Evolutionary conservation across 2,329 filamentous ascomycete species (phyloP).

Genomic region (Tolypocladium paradoxum): DNA sequence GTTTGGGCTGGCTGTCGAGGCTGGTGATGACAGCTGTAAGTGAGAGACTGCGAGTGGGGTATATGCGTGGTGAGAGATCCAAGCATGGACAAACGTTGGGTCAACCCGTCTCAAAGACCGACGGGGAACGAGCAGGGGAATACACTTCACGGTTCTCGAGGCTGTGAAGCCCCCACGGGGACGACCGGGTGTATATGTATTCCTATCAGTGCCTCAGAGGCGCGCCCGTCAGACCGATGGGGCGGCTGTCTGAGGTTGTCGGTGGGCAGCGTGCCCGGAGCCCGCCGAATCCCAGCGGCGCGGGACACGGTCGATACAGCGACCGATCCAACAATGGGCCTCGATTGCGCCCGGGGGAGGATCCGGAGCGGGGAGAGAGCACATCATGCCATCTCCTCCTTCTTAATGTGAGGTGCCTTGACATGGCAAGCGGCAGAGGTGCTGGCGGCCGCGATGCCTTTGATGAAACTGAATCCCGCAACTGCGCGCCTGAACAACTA

Average conservation of each 20-base stretch:
- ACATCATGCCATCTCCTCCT: not conserved
- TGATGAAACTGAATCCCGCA: not conserved
- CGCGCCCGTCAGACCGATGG: not conserved
- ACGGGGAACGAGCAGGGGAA: not conserved
- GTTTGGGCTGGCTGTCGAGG: no score
- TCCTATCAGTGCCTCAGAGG: not conserved
- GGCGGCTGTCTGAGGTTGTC: not conserved
- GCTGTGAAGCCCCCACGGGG: not conserved
- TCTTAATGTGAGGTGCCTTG: not conserved
- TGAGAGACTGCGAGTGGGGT: not conserved
- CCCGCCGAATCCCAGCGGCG: constrained; percentile 16
- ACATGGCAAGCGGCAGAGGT: not conserved
- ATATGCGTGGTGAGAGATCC: not conserved
- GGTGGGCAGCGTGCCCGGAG: constrained; percentile 8
- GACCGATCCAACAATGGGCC: not conserved
- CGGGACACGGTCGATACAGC: constrained; percentile 3
- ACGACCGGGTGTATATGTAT: not conserved
- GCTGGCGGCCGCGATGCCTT: not conserved
- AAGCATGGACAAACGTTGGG: not conserved
- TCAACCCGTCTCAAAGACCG: not conserved
- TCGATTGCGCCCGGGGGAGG: not conserved
- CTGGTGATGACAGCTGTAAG: not conserved
- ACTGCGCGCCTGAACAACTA: not conserved
- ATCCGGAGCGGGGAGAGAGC: not conserved
- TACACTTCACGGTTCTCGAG: not conserved